A percentile compares a stretch with the other conserved stretches of the same genome.
Conservation (phyloP, 2,329 filamentous ascomycete genomes). For the Colletotrichum kahawae region DNA sequence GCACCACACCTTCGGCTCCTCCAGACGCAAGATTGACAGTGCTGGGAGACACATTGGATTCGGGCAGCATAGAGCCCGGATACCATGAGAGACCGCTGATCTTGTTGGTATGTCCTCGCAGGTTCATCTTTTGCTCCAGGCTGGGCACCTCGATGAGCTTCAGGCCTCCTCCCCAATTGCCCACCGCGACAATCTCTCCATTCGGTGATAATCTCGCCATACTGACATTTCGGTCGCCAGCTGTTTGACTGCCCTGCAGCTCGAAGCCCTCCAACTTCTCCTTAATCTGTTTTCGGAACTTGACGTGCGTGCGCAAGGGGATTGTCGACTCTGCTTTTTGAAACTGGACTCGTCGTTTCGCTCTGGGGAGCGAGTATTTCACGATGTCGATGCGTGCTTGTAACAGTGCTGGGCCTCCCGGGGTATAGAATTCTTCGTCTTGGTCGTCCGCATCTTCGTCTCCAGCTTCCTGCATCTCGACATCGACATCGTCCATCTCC, state of each 20-base stretch:
- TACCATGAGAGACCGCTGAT: slow-evolving; percentile 92
- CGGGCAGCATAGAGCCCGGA: slow-evolving; percentile 78
- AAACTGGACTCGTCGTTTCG: slow-evolving; percentile 76
- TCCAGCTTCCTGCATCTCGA: slow-evolving; percentile 63
- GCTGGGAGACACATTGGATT: slow-evolving; percentile 72
- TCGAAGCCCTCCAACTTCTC: slow-evolving; percentile 83
- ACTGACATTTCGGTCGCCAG: slow-evolving; percentile 87
- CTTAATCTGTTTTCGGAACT: slow-evolving; percentile 88
- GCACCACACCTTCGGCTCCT: slow-evolving; percentile 84
- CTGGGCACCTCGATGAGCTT: slow-evolving; percentile 85
- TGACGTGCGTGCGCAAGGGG: slow-evolving; percentile 86
- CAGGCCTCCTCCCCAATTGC: slow-evolving; percentile 91
- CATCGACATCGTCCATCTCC: slow-evolving; percentile 68
- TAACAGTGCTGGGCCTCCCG: slow-evolving; percentile 76
- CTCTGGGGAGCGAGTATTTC: slow-evolving; percentile 80
- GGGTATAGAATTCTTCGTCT: slow-evolving; percentile 95
- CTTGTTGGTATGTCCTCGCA: slow-evolving; percentile 86
- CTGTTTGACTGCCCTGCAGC: slow-evolving; percentile 90
- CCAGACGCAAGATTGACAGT: slow-evolving; percentile 88
- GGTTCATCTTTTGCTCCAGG: slow-evolving; percentile 74
- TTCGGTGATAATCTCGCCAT: slow-evolving; percentile 91
- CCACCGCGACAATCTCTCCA: slow-evolving; percentile 82
- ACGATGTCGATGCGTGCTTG: slow-evolving; percentile 81
- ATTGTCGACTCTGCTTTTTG: slow-evolving; percentile 85
- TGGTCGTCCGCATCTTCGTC: slow-evolving; percentile 62